Conservation (phyloP, 495 filamentous ascomycete species). For the Glonium stellatum region DNA sequence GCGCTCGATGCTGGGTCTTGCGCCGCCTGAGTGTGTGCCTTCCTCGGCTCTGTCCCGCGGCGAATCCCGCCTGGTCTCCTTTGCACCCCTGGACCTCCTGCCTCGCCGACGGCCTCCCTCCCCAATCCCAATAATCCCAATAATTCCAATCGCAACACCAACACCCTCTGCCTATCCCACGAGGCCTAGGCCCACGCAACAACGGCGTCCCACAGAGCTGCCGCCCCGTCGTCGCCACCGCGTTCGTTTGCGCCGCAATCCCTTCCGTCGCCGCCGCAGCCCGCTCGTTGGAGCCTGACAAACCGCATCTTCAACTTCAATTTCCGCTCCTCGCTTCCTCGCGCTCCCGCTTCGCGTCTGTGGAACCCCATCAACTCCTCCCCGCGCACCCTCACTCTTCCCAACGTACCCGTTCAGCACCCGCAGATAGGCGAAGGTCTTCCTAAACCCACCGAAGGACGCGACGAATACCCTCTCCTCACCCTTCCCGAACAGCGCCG, state of each 20-base stretch:
- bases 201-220: conserved; percentile 20
- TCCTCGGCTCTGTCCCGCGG: not conserved
- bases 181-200: conserved; percentile 7
- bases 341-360: conserved; percentile 44
- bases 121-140: no score
- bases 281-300: conserved; percentile 30
- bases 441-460: conserved; percentile 30
- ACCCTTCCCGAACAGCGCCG: conserved; percentile 61
- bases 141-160: not conserved
- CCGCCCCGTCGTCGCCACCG: conserved; percentile 18
- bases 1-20: not conserved
- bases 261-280: conserved; percentile 9
- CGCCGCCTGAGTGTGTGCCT: not conserved
- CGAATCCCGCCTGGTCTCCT: not conserved
- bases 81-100: not conserved
- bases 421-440: conserved; percentile 38
- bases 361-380: conserved; percentile 63
- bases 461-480: conserved; percentile 64
- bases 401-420: conserved; percentile 45
- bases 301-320: conserved; percentile 30
- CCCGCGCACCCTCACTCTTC: conserved; percentile 42
- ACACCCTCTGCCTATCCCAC: not conserved
- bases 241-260: conserved; percentile 17
- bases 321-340: conserved; percentile 13
- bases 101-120: not conserved